These are phyloP conservation scores for Dipteronia sinensis DNA, from an alignment of 345 rosid genomes.

Conservation along the genomic window DNA sequence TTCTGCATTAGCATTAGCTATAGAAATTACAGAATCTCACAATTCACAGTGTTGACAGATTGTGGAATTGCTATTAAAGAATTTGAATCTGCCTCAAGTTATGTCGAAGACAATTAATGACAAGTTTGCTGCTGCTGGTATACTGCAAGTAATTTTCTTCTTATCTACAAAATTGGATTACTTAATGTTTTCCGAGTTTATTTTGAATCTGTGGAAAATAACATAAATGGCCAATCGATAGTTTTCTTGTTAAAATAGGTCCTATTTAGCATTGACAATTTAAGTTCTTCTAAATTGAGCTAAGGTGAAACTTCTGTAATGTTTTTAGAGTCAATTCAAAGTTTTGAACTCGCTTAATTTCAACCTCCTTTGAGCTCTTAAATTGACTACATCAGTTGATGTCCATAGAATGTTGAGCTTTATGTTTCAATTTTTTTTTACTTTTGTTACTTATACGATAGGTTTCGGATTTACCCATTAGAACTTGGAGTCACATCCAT, in stretches of 20 bases:
- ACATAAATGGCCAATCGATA: background rate
- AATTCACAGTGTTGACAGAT: slow-evolving; percentile 43
- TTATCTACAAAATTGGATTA: slow-evolving; percentile 13
- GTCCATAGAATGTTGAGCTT: background rate
- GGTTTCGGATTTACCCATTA: background rate
- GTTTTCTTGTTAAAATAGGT: background rate
- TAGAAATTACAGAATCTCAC: slow-evolving; percentile 11
- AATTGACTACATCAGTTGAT: background rate
- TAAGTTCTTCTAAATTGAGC: background rate
- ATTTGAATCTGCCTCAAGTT: slow-evolving; percentile 59
- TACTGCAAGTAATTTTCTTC: slow-evolving; percentile 71
- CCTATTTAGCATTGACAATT: background rate
- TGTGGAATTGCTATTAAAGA: slow-evolving; percentile 60
- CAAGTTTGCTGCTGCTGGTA: slow-evolving; percentile 87
- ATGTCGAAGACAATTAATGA: slow-evolving; percentile 63
- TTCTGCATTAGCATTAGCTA: background rate
- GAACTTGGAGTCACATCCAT: background rate
- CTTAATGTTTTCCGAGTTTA: background rate
- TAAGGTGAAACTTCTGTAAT: background rate
- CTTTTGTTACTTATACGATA: background rate
- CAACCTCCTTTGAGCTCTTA: background rate
- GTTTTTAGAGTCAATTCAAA: background rate
- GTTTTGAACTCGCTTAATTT: background rate
- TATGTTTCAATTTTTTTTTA: background rate
- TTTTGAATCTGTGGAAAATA: background rate